Evolutionary conservation across 345 rosid species (phyloP).

Genomic region (Moricandia moricandioides): DNA sequence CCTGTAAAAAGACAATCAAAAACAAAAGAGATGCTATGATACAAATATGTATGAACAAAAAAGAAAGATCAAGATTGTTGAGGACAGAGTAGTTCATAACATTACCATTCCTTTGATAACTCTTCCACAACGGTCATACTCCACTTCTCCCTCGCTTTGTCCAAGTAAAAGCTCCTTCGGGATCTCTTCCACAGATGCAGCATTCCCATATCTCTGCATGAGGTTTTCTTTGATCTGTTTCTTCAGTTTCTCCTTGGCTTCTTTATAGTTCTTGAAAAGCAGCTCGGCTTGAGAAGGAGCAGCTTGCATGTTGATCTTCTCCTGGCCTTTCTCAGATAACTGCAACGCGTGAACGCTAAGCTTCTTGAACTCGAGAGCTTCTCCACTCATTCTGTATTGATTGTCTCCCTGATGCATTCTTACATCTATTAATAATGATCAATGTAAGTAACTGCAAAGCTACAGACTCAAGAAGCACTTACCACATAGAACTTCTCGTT

Average conservation of each 20-base stretch:
- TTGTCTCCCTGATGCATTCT: conserved; percentile 52
- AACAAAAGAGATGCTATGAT: not conserved
- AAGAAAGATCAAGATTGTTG: not conserved
- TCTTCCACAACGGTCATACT: conserved; percentile 76
- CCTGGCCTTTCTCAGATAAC: conserved; percentile 50
- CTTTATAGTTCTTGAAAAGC: conserved; percentile 51
- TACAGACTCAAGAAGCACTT: conserved; percentile 8
- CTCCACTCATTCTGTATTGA: conserved; percentile 28
- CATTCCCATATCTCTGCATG: not conserved
- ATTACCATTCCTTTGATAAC: conserved; percentile 66
- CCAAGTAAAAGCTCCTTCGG: conserved; percentile 70
- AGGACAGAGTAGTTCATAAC: not conserved
- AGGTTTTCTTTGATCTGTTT: conserved; percentile 43
- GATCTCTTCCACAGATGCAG: conserved; percentile 36
- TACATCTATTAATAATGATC: not conserved
- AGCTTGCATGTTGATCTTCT: conserved; percentile 62
- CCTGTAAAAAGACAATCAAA: conserved; percentile 35
- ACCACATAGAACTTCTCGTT: conserved; percentile 69
- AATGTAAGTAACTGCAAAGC: not conserved
- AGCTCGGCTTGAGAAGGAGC: conserved; percentile 84
- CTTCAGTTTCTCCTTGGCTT: conserved; percentile 54
- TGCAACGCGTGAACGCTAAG: not conserved
- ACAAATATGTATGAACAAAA: not conserved
- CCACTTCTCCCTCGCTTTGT: conserved; percentile 72
- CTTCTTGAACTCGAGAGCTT: not conserved